Conservation (phyloP, 1,284 basidiomycete species). For the Tilletiopsis washingtonensis region DNA sequence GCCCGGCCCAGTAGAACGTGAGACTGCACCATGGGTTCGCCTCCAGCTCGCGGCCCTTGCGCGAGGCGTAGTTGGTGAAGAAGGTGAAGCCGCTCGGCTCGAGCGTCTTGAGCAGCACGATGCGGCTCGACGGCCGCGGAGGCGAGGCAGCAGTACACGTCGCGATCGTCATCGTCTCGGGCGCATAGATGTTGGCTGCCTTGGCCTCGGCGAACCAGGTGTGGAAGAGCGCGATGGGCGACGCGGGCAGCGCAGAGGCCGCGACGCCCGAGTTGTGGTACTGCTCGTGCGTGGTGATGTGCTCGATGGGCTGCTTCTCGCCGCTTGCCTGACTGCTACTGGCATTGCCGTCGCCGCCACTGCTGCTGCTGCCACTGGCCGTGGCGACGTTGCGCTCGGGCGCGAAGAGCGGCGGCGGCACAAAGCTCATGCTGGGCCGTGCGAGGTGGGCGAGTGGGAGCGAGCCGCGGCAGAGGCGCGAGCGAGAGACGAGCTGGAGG, state of each 20-base stretch:
- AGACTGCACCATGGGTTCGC: constrained; percentile 63
- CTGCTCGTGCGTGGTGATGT: background rate
- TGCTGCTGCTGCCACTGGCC: too few relatives aligned
- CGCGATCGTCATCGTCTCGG: constrained; percentile 45
- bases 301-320: background rate
- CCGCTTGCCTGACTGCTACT: background rate
- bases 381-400: too few relatives aligned
- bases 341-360: too few relatives aligned
- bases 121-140: constrained; percentile 64
- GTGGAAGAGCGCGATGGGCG: background rate
- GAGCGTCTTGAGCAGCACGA: constrained; percentile 81
- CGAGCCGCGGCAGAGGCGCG: too few relatives aligned
- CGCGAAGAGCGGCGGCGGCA: too few relatives aligned
- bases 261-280: background rate
- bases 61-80: constrained; percentile 89
- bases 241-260: background rate
- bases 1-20: constrained; percentile 83
- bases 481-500: too few relatives aligned
- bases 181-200: constrained; percentile 25
- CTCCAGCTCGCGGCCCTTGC: constrained; percentile 74
- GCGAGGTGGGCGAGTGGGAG: too few relatives aligned
- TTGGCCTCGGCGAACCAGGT: background rate
- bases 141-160: constrained; percentile 12
- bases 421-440: too few relatives aligned
- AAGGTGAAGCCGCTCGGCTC: constrained; percentile 76